Evolutionary conservation across 2,329 filamentous ascomycete species (phyloP).

Genomic region (Penicillium sp.): DNA sequence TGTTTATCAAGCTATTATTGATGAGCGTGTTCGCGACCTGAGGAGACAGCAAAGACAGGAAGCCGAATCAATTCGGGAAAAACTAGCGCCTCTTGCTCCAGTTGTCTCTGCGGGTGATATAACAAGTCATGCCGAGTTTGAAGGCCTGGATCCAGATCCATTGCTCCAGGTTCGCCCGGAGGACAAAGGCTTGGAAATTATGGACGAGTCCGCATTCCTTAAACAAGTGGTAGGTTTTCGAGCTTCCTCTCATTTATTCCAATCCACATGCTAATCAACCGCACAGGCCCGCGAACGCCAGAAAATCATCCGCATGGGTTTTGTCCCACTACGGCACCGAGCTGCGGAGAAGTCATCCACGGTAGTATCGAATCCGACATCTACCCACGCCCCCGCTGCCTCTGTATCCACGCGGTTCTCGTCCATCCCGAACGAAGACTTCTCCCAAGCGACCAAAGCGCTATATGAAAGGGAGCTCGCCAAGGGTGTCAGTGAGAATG

Average conservation of each 20-base stretch:
- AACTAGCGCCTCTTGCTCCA: conserved; percentile 53
- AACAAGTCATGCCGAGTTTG: conserved; percentile 39
- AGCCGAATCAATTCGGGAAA: conserved; percentile 57
- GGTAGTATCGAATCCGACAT: conserved; percentile 35
- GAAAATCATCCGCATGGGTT: conserved; percentile 64
- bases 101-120: conserved; percentile 23
- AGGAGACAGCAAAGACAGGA: conserved; percentile 67
- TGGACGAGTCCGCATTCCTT: conserved; percentile 61
- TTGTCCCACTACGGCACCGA: conserved; percentile 60
- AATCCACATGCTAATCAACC: conserved; percentile 13
- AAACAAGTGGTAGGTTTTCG: conserved; percentile 52
- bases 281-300: conserved; percentile 55
- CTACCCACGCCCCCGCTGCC: conserved; percentile 46
- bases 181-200: conserved; percentile 60
- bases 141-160: conserved; percentile 63
- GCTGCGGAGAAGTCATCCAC: conserved; percentile 35
- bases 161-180: conserved; percentile 63
- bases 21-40: conserved; percentile 66
- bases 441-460: conserved; percentile 81
- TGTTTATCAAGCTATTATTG: conserved; percentile 73
- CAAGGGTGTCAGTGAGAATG: conserved; percentile 85
- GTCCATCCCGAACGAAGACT: conserved; percentile 69
- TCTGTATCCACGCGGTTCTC: conserved; percentile 69
- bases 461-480: conserved; percentile 92
- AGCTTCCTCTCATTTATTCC: not conserved